Base-by-base conservation (phyloP, 2,329 filamentous ascomycete genomes). In the Zymoseptoria brevis region DNA sequence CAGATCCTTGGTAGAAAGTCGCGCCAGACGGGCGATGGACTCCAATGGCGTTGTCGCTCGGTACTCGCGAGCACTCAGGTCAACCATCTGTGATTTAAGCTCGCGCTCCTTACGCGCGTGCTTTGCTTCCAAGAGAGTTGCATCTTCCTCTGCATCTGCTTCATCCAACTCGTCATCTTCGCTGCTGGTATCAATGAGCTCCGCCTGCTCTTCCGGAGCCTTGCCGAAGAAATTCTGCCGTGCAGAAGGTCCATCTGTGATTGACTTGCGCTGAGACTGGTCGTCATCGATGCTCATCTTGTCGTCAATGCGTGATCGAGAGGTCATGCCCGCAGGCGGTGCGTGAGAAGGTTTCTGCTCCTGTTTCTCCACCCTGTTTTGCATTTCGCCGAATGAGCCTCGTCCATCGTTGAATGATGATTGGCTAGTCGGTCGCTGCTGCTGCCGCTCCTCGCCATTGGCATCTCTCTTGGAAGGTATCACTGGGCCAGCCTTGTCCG, bases 391-490 rank as follows among this genome's bases (percentile, higher is more conserved):
- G 35, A 45, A 45, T n/a, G 35, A 45, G 7, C 35, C 35, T 16
- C 35, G 35, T 45, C 35, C 35, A 6, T 45, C 35, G 35, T 45
- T 13, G 35, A 45, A 45, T 16, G 35, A 16, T 16, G 35, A 45
- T n/a, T 45, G 35, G 35, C 35, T 45, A 16, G 35, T 45, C 16
- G 35, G 35, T 45, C 8, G 54, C 49, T 53, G 55, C 19, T 58
- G 66, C 16, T 66, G 66, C 53, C 67, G 77, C 57, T 80, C 77
- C 30, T 79, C 77, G 8, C 68, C 70, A 19, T 72, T 70, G 35
- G 71, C 69, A 59, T 80, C 78, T 29, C 78, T 72, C 63, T 80
- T 80, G 0, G 73, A 74, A 11, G 77, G 77, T 4, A 79, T 65
- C 5, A 65, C 19, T 22, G 61, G 52, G 19, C 57, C 26, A 19